Conservation (phyloP, 2,329 filamentous ascomycete species). For the Chaetomiaceae sp. region DNA sequence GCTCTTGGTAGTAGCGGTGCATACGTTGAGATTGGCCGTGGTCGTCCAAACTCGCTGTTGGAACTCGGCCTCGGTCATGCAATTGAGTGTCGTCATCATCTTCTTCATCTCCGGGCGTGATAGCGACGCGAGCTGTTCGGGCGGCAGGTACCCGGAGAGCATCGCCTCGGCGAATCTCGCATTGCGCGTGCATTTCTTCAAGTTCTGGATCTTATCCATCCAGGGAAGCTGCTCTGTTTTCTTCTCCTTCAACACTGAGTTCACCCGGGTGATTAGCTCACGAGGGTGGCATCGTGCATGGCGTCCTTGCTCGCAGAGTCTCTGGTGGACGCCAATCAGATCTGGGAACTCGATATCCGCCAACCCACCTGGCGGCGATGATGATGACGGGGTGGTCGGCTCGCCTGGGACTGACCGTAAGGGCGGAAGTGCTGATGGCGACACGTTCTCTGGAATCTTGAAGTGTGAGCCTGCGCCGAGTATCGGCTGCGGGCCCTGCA, state of each 20-base stretch:
- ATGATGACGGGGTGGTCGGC: background rate
- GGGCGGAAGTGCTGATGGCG: background rate
- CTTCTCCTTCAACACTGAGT: background rate
- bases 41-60: conserved; percentile 14
- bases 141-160: conserved; percentile 17
- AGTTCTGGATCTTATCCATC: conserved; percentile 18
- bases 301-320: conserved; percentile 7
- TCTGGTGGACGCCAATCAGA: background rate
- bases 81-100: conserved; percentile 3
- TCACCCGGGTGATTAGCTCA: conserved; percentile 9
- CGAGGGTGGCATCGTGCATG: conserved; percentile 8
- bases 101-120: conserved; percentile 13
- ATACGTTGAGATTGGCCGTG: conserved; percentile 15
- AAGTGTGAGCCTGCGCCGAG: conserved; percentile 13
- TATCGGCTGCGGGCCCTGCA: conserved; percentile 10
- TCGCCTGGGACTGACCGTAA: background rate
- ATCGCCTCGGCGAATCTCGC: conserved; percentile 20
- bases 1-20: conserved; percentile 9
- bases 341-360: background rate
- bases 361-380: background rate
- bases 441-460: background rate
- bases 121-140: conserved; percentile 11
- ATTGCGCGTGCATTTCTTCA: conserved; percentile 7
- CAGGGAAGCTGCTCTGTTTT: conserved; percentile 9
- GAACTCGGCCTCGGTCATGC: conserved; percentile 14